These are phyloP conservation scores for Chrysoporthe puriensis DNA, from an alignment of 2,329 filamentous ascomycete species.

Conservation along the genomic window DNA sequence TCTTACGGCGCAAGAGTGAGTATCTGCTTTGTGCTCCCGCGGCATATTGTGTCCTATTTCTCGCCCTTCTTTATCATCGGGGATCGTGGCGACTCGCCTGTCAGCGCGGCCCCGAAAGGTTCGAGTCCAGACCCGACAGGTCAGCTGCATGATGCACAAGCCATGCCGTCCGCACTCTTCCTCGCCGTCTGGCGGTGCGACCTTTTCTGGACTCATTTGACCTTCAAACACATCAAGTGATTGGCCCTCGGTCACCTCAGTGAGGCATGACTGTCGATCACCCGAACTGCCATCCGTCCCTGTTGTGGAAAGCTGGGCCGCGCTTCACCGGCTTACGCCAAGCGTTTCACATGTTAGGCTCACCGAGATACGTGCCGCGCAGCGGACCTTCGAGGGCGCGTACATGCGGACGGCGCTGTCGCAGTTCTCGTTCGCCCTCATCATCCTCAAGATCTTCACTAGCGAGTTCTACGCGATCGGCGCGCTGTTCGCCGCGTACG, in stretches of 20 bases:
- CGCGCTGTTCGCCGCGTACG: constrained; percentile 93
- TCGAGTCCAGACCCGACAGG: not conserved
- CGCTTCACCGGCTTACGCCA: constrained; percentile 16
- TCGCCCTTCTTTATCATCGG: not conserved
- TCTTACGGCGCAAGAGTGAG: constrained; percentile 75
- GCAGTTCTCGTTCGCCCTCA: constrained; percentile 92
- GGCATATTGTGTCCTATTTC: not conserved
- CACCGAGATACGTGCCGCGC: constrained; percentile 90
- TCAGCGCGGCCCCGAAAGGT: not conserved
- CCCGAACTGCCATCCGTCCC: not conserved
- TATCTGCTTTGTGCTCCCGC: constrained; percentile 24
- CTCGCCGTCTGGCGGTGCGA: too few species aligned
- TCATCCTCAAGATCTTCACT: constrained; percentile 96
- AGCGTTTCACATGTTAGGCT: constrained; percentile 53
- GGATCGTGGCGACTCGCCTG: not conserved
- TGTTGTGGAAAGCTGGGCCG: not conserved
- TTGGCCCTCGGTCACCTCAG: not conserved
- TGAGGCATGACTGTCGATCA: constrained; percentile 2
- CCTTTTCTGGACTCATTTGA: not conserved
- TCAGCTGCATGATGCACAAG: constrained; percentile 11
- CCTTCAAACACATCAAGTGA: not conserved
- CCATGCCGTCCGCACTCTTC: not conserved
- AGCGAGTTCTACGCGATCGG: constrained; percentile 95
- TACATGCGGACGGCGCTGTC: constrained; percentile 94
- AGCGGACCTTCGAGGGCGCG: constrained; percentile 95